Base-by-base conservation (phyloP, 2,329 filamentous ascomycete genomes). In the Aspergillus pseudoglaucus region DNA sequence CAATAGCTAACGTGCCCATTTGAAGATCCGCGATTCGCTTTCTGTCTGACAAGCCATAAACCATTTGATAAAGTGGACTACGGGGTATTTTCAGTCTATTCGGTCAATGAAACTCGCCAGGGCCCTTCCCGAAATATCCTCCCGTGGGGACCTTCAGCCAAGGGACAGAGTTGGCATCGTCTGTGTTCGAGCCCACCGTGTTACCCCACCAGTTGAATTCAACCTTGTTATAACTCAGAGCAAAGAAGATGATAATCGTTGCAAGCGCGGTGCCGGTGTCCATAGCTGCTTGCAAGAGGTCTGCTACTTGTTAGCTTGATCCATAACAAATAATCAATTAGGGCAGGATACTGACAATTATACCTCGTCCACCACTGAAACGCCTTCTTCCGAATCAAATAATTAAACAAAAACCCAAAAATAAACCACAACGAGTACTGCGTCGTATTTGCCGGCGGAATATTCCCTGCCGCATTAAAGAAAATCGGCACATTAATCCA, bases 201-300 rank as follows among this genome's bases (percentile, higher is more conserved):
- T 67, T 67, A 1, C 65, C 65, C 65, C 65, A 67, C 65, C 65
- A 67, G 10, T 54, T 60, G 43, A 66, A 53, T 10, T 43, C 57
- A 20, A 62, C 53, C 18, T 55, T 53, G 20, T 64, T 58, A 18
- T 67, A 68, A 10, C 60, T 61, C 4, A 66, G 51, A 0, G 59
- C 62, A 43, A 65, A 65, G 48, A 67, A 66, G 20, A 66, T 67
- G 23, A 65, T 44, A 6, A 65, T 54, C 0, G 61, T 65, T 1
- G 59, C 61, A 3, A 66, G 47, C 0, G 64, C 63, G 1, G 64
- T 66, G 4, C 64, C 64, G 0, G 64, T 67, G 47, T 67, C 64
- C 59, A 67, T 64, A 1, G 62, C 61, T 9, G 61, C 61, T 30
- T 63, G 60, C 15, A 61, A 43, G 4, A 65, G 53, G 32, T 50